These are phyloP conservation scores for Rhizopus sp. DNA, from an alignment of 371 early-diverging fungal species.

Conservation along the genomic window DNA sequence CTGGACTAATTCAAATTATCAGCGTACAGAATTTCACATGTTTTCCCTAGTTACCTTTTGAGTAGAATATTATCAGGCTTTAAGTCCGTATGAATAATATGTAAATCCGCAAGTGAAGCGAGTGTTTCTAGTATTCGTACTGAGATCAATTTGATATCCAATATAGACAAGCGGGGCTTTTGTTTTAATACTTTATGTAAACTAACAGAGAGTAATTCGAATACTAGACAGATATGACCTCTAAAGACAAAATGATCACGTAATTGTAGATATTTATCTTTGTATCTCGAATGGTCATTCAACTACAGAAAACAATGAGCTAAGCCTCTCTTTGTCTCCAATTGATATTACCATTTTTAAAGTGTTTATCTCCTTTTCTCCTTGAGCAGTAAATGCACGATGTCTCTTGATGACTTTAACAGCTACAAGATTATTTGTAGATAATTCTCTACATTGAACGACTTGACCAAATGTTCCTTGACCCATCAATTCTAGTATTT, in stretches of 20 bases:
- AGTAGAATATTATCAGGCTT: conserved; percentile 98
- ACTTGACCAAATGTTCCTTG: conserved; percentile 99
- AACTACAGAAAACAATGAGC: conserved; percentile 5
- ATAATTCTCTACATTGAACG: conserved; percentile 86
- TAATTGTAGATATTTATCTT: conserved; percentile 75
- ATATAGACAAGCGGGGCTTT: conserved; percentile 79
- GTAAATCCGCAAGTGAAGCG: conserved; percentile 73
- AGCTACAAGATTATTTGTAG: conserved; percentile 86
- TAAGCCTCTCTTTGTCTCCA: no score
- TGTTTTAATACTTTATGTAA: conserved; percentile 92
- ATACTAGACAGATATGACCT: conserved; percentile 92
- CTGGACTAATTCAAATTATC: conserved; percentile 28
- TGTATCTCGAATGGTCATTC: conserved; percentile 70
- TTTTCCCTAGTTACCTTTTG: conserved; percentile 60
- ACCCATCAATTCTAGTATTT: conserved; percentile 90
- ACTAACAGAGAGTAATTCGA: conserved; percentile 93
- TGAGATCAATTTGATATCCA: conserved; percentile 82
- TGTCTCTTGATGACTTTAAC: conserved; percentile 97
- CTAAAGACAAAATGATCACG: conserved; percentile 86
- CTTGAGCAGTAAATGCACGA: conserved; percentile 89
- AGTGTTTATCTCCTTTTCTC: conserved; percentile 90
- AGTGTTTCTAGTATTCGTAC: conserved; percentile 89
- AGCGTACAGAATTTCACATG: neutral
- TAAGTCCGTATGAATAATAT: conserved; percentile 97
- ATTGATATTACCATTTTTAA: conserved; percentile 64